phyloP scores from a whole-genome alignment of 2,329 filamentous ascomycete genomes.

The Ambrosiella cleistominuta region DNA sequence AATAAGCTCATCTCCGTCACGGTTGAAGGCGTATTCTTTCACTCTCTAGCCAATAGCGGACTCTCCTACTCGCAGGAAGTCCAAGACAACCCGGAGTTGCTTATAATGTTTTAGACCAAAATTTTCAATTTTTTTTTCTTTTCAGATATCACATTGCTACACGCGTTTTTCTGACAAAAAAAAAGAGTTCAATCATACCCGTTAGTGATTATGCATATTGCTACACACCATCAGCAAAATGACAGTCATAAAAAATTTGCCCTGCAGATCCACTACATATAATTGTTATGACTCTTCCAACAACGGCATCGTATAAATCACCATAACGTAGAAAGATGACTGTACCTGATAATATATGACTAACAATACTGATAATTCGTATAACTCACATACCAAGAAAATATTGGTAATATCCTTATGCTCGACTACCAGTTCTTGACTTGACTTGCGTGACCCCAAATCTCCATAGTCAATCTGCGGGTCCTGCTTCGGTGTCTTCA shows the following conservation, averaged over 20 bases:
- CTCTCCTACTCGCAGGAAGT: no score
- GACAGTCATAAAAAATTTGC: neutral
- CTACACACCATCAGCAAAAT: neutral
- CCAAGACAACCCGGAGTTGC: no score
- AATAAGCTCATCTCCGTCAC: neutral
- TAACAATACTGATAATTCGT: no score
- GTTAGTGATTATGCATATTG: neutral
- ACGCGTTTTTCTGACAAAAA: neutral
- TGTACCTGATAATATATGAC: neutral
- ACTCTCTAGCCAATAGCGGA: neutral
- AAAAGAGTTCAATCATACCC: neutral
- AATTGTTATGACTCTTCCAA: neutral
- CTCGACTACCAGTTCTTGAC: neutral
- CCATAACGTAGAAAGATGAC: neutral
- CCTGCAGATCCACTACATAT: neutral
- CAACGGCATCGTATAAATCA: neutral
- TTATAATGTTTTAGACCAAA: no score
- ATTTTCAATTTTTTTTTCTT: neutral
- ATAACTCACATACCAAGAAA: no score
- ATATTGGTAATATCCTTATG: neutral
- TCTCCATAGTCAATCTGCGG: neutral
- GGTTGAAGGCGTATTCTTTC: neutral
- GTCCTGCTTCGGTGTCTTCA: neutral
- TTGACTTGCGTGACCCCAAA: neutral
- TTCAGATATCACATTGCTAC: neutral